Evolutionary conservation across 2,329 filamentous ascomycete genomes (phyloP), one percentile per base, ranked within the genome.

Genomic region (Aspergillus neotritici): DNA sequence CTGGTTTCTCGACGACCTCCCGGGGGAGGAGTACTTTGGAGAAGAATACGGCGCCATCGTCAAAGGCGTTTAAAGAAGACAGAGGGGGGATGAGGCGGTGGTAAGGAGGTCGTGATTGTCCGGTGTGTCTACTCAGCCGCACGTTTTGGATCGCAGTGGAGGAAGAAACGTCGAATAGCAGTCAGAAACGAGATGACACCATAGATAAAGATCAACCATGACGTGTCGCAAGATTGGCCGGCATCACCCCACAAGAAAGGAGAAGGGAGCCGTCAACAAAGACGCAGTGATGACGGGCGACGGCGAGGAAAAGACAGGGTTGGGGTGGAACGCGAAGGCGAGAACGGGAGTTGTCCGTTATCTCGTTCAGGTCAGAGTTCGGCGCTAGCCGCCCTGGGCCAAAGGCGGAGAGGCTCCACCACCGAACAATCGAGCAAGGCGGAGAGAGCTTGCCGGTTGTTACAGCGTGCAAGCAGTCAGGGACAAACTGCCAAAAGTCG

Each of bases 41-140:
- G 60, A 48, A 17, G 60, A 54, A 46, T 60, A 47, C 32, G 61
- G 64, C 32, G 62, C 64, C 62, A 67, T 66, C 28, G 33, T 38
- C 37, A 16, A 5, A 9, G 7, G n/a, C 9, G 5, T 5, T 39
- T 3, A 35, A n/a, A 28, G 13, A 25, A 16, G 21, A 28, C 1
- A 34, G 9, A 3, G 15, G n/a, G 15, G 21, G 32, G 17, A 32
- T 36, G 14, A 34, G 12, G 28, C 11, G 21, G 28, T 13, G 29
- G 16, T 9, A 37, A 32, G 30, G 34, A 34, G 33, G 35, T 35
- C 14, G 13, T 37, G 31, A 17, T n/a, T 44, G 37, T 36, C 31
- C 29, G 32, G 39, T 29, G 31, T 39, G 38, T 33, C 37, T 38
- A 45, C 47, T 52, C 49, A 51, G 44, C 39, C 44, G 48, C 48